Evolutionary conservation across 163 green algal genomes (phyloP).

Genomic region (Chlorella variabilis): DNA sequence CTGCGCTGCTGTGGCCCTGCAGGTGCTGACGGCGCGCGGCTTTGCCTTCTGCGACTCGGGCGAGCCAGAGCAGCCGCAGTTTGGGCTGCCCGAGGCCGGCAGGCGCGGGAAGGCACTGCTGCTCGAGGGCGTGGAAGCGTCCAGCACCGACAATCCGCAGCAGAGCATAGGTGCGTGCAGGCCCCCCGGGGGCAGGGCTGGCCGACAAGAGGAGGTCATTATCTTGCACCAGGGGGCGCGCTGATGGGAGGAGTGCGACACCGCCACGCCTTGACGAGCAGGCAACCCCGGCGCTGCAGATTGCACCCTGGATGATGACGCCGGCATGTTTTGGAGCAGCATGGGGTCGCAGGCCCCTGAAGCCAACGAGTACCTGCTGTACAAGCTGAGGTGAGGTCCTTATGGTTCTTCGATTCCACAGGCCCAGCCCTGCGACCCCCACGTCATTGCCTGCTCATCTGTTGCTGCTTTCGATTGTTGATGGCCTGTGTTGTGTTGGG

Average conservation of each 20-base stretch:
- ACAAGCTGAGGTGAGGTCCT: conserved; percentile 13
- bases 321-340: conserved; percentile 32
- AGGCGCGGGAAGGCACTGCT: background rate
- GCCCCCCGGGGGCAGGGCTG: too few relatives aligned
- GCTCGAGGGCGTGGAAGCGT: conserved; percentile 9
- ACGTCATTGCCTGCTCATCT: background rate
- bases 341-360: background rate
- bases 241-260: too few relatives aligned
- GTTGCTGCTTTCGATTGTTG: background rate
- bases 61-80: conserved; percentile 10
- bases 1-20: too few relatives aligned
- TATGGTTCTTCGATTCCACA: background rate
- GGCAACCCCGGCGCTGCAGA: background rate
- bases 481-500: too few relatives aligned
- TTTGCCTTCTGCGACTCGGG: conserved; percentile 32
- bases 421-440: background rate
- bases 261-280: too few relatives aligned
- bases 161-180: background rate
- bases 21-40: conserved; percentile 32
- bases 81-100: background rate
- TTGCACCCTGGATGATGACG: conserved; percentile 10
- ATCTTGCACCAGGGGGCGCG: too few relatives aligned
- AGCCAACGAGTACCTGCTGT: conserved; percentile 21
- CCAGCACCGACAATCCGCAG: conserved; percentile 20
- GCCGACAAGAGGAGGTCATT: too few relatives aligned